Evolutionary conservation across 192 early-diverging fungal species (phyloP), one percentile per base, ranked within the genome.

Genomic region (Mortierella claussenii): DNA sequence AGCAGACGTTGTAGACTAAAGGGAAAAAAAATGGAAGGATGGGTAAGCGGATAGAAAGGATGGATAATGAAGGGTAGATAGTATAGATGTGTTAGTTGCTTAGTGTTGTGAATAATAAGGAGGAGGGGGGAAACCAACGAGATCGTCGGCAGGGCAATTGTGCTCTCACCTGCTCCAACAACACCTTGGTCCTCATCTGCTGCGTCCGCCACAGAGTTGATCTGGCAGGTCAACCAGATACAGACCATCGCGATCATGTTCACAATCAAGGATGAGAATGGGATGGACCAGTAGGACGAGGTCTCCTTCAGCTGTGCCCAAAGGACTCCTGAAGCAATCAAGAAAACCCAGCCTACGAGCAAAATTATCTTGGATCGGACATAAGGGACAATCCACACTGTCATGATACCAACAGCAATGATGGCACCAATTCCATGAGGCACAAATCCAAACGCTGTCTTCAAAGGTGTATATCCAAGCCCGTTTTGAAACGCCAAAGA

Each of bases 161-260:
- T 23, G 3, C 46, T 34, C 60, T 51, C 55, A 69, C 68, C 59
- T 40, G 69, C 69, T 37, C 69, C 69, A 49, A 63, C 69, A 20
- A 71, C 60, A 10, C 69, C 69, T 50, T 63, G 69, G 28, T 71
- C 55, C 36, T 71, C 69, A 43, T 73, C 55, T 3, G 36, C 49
- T 7, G 69, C 61, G 46, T 73, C 69, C 0, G 69, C 69, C 4
- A 78, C 64, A 26, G 59, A 60, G 32, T 67, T 66, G 42, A 78
- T 68, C n/a, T 78, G 63, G 30, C 64, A 78, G 17, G 44, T 40
- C 10, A 78, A 3, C 63, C 64, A 78, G 20, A 78, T 53, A 12
- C 28, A 15, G 33, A 45, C 57, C 57, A 67, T 67, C 26, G 21
- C 57, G 9, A 67, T 40, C 33, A 66, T 33, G 57, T 66, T 67